Evolutionary conservation across 1,284 basidiomycete genomes (phyloP).

Genomic region (Exobasidium rhododendri): DNA sequence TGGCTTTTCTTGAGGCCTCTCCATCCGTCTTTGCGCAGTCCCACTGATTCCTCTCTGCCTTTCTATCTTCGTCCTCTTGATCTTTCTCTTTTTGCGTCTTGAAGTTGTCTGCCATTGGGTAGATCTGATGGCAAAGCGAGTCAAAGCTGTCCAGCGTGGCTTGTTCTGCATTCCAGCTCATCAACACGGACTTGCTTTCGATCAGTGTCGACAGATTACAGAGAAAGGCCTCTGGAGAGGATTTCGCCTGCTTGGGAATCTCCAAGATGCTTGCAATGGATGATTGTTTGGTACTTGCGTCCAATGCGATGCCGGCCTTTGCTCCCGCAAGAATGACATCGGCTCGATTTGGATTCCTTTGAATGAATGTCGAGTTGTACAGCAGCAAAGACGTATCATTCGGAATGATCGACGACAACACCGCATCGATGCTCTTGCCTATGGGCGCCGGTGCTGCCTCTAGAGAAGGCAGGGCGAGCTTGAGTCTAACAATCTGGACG

Average conservation of each 20-base stretch:
- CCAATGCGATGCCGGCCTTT: not conserved
- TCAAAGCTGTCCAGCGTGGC: not conserved
- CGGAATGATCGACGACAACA: not conserved
- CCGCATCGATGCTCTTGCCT: slow-evolving; percentile 5
- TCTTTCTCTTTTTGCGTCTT: slow-evolving; percentile 1
- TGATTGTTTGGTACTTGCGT: not conserved
- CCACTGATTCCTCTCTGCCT: slow-evolving; percentile 10
- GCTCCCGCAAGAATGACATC: not conserved
- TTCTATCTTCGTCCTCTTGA: slow-evolving; percentile 2
- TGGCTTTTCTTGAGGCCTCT: not conserved
- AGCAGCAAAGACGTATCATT: not conserved
- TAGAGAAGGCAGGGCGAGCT: slow-evolving; percentile 41
- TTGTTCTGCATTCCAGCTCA: not conserved
- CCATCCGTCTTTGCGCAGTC: slow-evolving; percentile 1
- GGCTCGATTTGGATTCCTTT: not conserved
- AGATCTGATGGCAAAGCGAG: not conserved
- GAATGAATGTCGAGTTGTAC: not conserved
- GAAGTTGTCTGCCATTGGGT: not conserved
- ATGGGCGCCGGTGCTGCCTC: not conserved
- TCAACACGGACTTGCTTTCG: not conserved
- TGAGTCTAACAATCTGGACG: slow-evolving; percentile 67
- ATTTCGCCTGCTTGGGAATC: slow-evolving; percentile 1
- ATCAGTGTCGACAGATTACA: not conserved
- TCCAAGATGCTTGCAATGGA: not conserved
- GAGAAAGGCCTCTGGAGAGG: not conserved